phyloP scores from a whole-genome alignment of 2,329 filamentous ascomycete species.

The Thelonectria discophora region DNA sequence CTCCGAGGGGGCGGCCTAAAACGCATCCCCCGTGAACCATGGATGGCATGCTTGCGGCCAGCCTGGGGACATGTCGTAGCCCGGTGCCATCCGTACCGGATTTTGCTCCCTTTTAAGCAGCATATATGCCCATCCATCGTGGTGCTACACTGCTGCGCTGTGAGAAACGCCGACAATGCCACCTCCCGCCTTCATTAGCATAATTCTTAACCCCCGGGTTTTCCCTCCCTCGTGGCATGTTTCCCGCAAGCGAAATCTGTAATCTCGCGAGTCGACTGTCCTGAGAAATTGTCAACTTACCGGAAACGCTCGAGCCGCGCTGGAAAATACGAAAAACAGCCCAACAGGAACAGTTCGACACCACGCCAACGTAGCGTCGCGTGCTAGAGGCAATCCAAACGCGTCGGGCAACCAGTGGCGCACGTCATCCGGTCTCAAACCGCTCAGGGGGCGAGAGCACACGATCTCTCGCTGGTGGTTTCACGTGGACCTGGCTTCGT shows the following conservation, averaged over 20 bases:
- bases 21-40: background rate
- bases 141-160: background rate
- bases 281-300: background rate
- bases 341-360: background rate
- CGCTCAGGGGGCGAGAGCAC: conserved; percentile 11
- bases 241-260: background rate
- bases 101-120: background rate
- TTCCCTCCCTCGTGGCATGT: background rate
- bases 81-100: background rate
- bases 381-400: conserved; percentile 5
- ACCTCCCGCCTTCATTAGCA: background rate
- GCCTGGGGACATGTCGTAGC: background rate
- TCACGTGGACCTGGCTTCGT: conserved; percentile 11
- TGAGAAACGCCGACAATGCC: background rate
- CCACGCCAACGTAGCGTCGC: conserved; percentile 22
- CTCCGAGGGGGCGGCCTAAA: conserved; percentile 1
- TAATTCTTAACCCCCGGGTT: background rate
- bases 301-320: conserved; percentile 1
- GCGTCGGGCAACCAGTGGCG: conserved; percentile 24
- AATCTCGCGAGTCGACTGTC: background rate
- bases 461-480: conserved; percentile 19
- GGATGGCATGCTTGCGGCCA: background rate
- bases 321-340: background rate
- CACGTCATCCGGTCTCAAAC: conserved; percentile 30
- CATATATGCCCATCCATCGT: background rate